Evolutionary conservation across 2,329 filamentous ascomycete genomes (phyloP).

Genomic region (Ambrosiella beaveri): DNA sequence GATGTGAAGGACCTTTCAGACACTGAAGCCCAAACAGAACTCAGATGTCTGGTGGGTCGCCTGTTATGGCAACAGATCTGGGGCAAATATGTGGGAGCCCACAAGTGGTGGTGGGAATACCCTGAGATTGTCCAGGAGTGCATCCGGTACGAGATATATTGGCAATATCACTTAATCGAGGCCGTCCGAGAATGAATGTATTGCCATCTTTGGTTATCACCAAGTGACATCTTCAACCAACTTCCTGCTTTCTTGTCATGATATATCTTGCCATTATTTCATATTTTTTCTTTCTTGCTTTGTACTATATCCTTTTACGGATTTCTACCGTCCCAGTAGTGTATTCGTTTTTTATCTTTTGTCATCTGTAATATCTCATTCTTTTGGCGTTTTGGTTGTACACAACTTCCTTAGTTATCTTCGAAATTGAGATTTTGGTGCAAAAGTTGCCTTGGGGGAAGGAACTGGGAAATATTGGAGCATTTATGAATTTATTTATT

Average conservation of each 20-base stretch:
- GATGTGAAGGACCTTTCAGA: constrained; percentile 13
- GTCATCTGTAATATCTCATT: too few relatives aligned
- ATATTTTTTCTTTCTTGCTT: not conserved
- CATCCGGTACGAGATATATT: constrained; percentile 33
- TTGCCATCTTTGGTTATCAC: not conserved
- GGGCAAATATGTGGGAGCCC: constrained; percentile 32
- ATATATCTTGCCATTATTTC: constrained; percentile 3
- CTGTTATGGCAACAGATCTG: constrained; percentile 45
- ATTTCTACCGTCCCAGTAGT: too few relatives aligned
- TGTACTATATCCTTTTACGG: not conserved
- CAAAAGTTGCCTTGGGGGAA: too few relatives aligned
- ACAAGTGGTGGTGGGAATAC: constrained; percentile 47
- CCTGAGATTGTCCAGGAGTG: constrained; percentile 37
- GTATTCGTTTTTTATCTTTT: too few relatives aligned
- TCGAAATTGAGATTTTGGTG: too few relatives aligned
- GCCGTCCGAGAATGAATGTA: constrained; percentile 24
- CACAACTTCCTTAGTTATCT: too few relatives aligned
- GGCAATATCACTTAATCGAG: constrained; percentile 41
- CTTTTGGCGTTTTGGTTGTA: too few relatives aligned
- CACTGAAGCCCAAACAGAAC: constrained; percentile 25
- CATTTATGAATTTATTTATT: too few relatives aligned
- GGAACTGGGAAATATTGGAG: too few relatives aligned
- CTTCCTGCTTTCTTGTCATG: not conserved
- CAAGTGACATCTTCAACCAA: too few relatives aligned
- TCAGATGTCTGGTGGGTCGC: constrained; percentile 35